Conservation (phyloP, 176 grass and related monocot genomes). For the Avena sativa region DNA sequence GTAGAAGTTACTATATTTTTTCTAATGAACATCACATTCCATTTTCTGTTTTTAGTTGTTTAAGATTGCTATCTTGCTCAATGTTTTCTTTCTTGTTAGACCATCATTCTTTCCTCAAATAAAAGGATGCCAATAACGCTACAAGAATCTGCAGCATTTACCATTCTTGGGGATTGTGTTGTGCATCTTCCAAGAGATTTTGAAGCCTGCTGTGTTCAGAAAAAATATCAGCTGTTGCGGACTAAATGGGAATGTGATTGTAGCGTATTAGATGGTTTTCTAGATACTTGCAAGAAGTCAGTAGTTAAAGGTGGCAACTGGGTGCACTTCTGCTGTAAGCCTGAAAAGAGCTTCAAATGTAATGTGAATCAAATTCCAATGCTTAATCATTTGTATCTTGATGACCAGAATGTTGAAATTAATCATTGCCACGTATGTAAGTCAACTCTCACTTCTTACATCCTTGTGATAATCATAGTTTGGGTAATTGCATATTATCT, state of each 20-base stretch:
- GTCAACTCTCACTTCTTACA: constrained; percentile 52
- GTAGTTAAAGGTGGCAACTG: constrained; percentile 62
- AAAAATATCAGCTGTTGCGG: constrained; percentile 15
- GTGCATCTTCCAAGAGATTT: constrained; percentile 39
- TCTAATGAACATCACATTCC: neutral
- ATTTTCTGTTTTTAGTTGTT: constrained; percentile 14
- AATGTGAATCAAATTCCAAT: constrained; percentile 54
- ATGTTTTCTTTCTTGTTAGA: constrained; percentile 56
- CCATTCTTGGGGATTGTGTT: constrained; percentile 65
- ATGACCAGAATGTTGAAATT: constrained; percentile 51
- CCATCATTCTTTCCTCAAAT: constrained; percentile 58
- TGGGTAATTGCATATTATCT: constrained; percentile 16
- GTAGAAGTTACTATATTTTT: neutral
- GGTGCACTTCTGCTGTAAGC: constrained; percentile 57
- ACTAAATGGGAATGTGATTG: constrained; percentile 50
- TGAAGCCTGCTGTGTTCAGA: constrained; percentile 41
- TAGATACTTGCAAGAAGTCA: constrained; percentile 60
- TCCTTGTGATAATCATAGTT: constrained; percentile 10
- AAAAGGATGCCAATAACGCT: constrained; percentile 64
- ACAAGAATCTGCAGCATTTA: constrained; percentile 60
- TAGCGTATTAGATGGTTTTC: constrained; percentile 51
- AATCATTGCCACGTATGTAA: constrained; percentile 96
- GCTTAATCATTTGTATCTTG: constrained; percentile 63
- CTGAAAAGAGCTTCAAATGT: constrained; percentile 43
- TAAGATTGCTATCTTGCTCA: constrained; percentile 33